phyloP scores from a whole-genome alignment of 176 grass and related monocot genomes.

The Aegilops umbellulata region DNA sequence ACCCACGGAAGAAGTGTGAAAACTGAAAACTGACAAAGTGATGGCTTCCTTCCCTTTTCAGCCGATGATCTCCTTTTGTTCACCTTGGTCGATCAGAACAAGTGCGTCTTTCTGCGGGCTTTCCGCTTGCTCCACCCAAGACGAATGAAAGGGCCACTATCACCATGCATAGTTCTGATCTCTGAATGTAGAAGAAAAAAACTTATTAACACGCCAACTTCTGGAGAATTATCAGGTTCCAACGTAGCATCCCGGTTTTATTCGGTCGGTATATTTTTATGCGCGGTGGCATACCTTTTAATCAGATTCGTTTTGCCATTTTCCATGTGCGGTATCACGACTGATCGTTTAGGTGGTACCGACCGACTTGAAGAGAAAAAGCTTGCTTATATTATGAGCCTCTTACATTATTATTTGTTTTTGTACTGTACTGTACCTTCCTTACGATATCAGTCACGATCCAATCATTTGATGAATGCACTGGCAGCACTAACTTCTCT shows the following conservation, averaged over 20 bases:
- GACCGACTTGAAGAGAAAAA: not conserved
- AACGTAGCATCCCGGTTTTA: not conserved
- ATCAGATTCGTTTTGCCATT: not conserved
- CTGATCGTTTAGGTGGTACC: not conserved
- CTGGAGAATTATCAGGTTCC: not conserved
- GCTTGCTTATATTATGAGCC: not conserved
- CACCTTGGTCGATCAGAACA: not conserved
- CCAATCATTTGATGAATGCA: not conserved
- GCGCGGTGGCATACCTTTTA: too few species aligned
- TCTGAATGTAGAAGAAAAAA: not conserved
- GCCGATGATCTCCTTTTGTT: not conserved
- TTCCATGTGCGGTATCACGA: not conserved
- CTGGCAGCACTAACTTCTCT: not conserved
- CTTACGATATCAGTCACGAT: not conserved
- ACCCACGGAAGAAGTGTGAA: not conserved
- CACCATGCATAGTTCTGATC: not conserved
- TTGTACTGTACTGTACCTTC: not conserved
- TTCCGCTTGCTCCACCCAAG: not conserved
- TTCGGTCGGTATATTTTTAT: too few species aligned
- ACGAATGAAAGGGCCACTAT: too few species aligned
- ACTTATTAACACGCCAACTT: not conserved
- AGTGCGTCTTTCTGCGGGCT: not conserved
- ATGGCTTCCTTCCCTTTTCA: not conserved
- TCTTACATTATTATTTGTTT: not conserved
- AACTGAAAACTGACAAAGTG: not conserved